A percentile compares a stretch with the other conserved stretches of the same genome.
phyloP scores from a whole-genome alignment of 208 protist genomes.

The Leishmania major region DNA sequence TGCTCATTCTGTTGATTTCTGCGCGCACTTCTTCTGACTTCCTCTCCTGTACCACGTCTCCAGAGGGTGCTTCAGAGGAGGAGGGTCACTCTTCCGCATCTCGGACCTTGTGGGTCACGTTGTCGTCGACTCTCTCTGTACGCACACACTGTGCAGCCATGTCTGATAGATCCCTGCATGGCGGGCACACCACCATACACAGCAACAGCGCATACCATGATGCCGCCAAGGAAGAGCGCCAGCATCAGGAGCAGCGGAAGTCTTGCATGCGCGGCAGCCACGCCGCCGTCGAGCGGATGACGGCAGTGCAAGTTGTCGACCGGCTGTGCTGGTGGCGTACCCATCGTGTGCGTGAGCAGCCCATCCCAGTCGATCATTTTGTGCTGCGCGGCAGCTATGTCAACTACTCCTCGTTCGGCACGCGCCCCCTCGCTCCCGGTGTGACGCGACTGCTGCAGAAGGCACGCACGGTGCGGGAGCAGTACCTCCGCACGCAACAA shows the following conservation, averaged over 20 bases:
- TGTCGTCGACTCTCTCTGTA: background rate
- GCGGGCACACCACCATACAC: constrained; percentile 25
- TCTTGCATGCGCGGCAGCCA: background rate
- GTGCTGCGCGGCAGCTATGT: constrained; percentile 39
- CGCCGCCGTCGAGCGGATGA: constrained; percentile 1
- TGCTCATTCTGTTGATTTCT: background rate
- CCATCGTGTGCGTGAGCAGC: constrained; percentile 43
- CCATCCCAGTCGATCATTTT: constrained; percentile 45
- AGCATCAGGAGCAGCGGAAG: constrained; percentile 7
- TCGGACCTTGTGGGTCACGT: background rate
- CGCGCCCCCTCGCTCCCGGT: constrained; percentile 34
- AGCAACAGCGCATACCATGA: background rate
- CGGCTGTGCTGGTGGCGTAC: constrained; percentile 76
- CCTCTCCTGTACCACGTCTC: background rate
- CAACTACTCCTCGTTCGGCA: constrained; percentile 60
- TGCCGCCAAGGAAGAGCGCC: background rate
- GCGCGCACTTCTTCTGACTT: background rate
- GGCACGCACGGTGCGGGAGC: constrained; percentile 17
- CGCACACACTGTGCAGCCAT: background rate
- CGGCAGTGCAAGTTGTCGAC: constrained; percentile 61
- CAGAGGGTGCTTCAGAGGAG: background rate
- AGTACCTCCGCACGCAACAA: constrained; percentile 15
- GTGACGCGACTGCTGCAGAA: constrained; percentile 24
- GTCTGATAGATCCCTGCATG: background rate
- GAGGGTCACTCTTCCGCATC: background rate